These are phyloP conservation scores for Meredithiella fracta DNA, from an alignment of 2,329 filamentous ascomycete species.

Conservation along the genomic window DNA sequence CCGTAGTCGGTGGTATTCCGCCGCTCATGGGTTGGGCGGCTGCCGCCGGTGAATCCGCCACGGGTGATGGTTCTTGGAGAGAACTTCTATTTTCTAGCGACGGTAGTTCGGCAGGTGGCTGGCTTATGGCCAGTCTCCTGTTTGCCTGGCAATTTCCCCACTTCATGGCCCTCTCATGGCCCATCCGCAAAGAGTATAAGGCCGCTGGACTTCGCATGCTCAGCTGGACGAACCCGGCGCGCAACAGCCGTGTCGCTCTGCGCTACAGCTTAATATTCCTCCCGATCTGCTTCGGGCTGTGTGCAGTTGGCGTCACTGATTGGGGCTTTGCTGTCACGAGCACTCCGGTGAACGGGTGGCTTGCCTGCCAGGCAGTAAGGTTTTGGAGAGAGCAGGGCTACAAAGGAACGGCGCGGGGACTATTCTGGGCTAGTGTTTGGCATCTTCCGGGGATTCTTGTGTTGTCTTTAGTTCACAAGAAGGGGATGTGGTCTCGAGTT, in stretches of 20 bases:
- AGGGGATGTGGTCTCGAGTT: constrained; percentile 74
- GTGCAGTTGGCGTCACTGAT: constrained; percentile 66
- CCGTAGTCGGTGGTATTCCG: constrained; percentile 80
- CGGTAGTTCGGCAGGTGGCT: constrained; percentile 57
- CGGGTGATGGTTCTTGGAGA: constrained; percentile 55
- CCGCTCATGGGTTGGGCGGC: constrained; percentile 97
- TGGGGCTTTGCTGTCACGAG: constrained; percentile 72
- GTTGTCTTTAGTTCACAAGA: constrained; percentile 81
- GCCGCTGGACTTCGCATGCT: constrained; percentile 55
- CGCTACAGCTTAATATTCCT: constrained; percentile 76
- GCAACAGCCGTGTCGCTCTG: constrained; percentile 74
- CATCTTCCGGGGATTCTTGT: constrained; percentile 82
- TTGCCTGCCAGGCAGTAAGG: constrained; percentile 58
- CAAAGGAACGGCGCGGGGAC: constrained; percentile 59
- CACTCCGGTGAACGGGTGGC: constrained; percentile 69
- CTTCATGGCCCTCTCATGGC: constrained; percentile 86
- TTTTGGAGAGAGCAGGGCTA: constrained; percentile 71
- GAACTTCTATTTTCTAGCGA: constrained; percentile 55
- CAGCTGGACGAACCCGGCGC: constrained; percentile 68
- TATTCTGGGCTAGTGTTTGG: constrained; percentile 98
- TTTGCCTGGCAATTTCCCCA: constrained; percentile 98
- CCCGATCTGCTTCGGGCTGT: constrained; percentile 68
- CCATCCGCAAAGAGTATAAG: constrained; percentile 79
- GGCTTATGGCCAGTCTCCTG: constrained; percentile 68
- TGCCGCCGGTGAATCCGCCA: constrained; percentile 74